phyloP scores from a whole-genome alignment of 495 filamentous ascomycete species.

The Gamarada debralockiae region DNA sequence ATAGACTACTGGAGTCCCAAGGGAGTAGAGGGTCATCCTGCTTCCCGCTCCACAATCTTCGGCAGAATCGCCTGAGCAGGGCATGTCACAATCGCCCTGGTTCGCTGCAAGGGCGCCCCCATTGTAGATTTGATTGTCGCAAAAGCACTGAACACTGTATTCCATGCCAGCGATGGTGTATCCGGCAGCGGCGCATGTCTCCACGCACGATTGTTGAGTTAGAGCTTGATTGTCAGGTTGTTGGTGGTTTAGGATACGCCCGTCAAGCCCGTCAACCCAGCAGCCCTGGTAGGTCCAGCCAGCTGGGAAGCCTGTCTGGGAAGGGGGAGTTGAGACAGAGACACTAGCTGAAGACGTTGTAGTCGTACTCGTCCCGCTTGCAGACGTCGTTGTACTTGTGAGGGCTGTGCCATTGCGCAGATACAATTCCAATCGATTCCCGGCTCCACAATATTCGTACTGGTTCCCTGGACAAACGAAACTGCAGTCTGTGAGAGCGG shows the following conservation, averaged over 20 bases:
- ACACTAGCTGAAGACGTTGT: background rate
- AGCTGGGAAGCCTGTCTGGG: slow-evolving; percentile 3
- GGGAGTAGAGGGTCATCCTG: slow-evolving; percentile 27
- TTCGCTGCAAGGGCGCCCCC: slow-evolving; percentile 19
- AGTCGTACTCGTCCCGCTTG: background rate
- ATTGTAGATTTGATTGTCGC: slow-evolving; percentile 24
- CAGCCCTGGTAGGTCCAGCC: slow-evolving; percentile 20
- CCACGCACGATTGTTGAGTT: slow-evolving; percentile 38
- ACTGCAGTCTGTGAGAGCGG: slow-evolving; percentile 23
- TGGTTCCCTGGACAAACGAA: slow-evolving; percentile 30
- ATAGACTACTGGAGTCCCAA: background rate
- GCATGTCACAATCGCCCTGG: slow-evolving; percentile 43
- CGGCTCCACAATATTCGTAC: slow-evolving; percentile 27
- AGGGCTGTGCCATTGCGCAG: background rate
- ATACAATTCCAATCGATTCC: slow-evolving; percentile 14
- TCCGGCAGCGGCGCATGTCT: slow-evolving; percentile 29
- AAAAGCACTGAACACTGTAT: slow-evolving; percentile 39
- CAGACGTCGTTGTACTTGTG: background rate
- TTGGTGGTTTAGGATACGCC: slow-evolving; percentile 1
- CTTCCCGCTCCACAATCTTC: slow-evolving; percentile 44
- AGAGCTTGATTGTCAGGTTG: slow-evolving; percentile 4
- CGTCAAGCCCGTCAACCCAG: slow-evolving; percentile 13
- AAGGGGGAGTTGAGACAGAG: slow-evolving; percentile 12
- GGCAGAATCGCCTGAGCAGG: slow-evolving; percentile 38
- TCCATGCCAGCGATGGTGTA: slow-evolving; percentile 40